Conservation (phyloP, 2,329 filamentous ascomycete species). For the Rutstroemia sp. region DNA sequence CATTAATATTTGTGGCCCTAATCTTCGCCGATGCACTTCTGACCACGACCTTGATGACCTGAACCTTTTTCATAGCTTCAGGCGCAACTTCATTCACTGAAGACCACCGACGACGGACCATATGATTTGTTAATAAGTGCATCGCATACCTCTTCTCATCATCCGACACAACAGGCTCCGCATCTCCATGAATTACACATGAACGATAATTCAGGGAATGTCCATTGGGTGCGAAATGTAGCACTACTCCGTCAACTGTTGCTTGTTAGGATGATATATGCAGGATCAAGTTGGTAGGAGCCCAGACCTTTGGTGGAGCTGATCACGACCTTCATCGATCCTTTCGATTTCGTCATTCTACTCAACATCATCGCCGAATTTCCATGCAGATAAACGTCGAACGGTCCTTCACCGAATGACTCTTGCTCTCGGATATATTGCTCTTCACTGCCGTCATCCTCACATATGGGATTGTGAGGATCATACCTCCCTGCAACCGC, state of each 20-base stretch:
- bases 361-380: constrained; percentile 9
- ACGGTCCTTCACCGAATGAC: not conserved
- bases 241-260: constrained; percentile 62
- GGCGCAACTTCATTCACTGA: not conserved
- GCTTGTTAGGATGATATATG: no score
- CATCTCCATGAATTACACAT: constrained; percentile 67
- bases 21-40: constrained; percentile 10
- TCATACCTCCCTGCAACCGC: not conserved
- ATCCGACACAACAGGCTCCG: constrained; percentile 52
- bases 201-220: constrained; percentile 78
- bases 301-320: constrained; percentile 12
- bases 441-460: constrained; percentile 4
- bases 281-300: not conserved
- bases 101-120: constrained; percentile 4
- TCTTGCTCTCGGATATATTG: not conserved
- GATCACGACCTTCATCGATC: not conserved
- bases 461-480: not conserved
- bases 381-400: constrained; percentile 10
- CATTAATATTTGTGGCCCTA: constrained; percentile 5
- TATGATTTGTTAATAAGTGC: constrained; percentile 6
- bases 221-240: constrained; percentile 69
- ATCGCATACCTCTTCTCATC: constrained; percentile 43
- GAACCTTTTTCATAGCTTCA: constrained; percentile 2
- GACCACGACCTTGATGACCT: constrained; percentile 8
- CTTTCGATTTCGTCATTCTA: not conserved